Evolutionary conservation across 768 basidiomycete species (phyloP), one percentile per base, ranked within the genome.

Genomic region (Suillus occidentalis): DNA sequence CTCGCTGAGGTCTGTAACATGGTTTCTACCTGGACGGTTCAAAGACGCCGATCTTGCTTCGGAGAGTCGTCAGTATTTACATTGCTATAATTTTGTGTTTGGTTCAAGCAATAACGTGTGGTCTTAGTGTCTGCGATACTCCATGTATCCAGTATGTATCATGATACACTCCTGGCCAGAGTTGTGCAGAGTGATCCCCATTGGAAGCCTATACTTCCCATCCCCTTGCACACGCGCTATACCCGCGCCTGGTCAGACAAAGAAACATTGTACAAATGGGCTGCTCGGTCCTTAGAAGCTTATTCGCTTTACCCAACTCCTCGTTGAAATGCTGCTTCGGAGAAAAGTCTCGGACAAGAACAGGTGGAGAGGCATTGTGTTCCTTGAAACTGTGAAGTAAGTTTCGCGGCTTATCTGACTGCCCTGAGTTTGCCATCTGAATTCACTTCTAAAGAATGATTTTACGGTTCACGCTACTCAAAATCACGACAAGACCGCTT

Each of bases 41-140:
- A 95, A 94, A 78, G 96, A 98, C 83, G 95, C 95, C 55, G 96
- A 98, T 76, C 81, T 99, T 59, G 95, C 93, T 65, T 95, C 94
- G 14, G 97, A 99, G 85, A 87, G 91, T 72, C 82, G 96, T 97
- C 69, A 84, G 95, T 92, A 66, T 63, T 63, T 66, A 64, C 36
- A 60, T 53, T 64, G 52, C 37, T 65, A 42, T 36, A 64, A 50
- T 60, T 50, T 66, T 53, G 66, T 67, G 62, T 69, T 65, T 63
- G 64, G 67, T 64, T 68, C 63, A 68, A 72, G 62, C 63, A 63
- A 39, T 47, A 40, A 67, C 57, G n/a, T 25, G 45, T 63, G 39
- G 43, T 58, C 66, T 62, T 49, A 98, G 95, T 99, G 61, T 92
- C 94, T 47, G 87, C 97, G n/a, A 77, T 87, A 39, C 82, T 97